Evolutionary conservation across 305 asterid genomes (phyloP).

Genomic region (Fraxinus xanthoxyloides): DNA sequence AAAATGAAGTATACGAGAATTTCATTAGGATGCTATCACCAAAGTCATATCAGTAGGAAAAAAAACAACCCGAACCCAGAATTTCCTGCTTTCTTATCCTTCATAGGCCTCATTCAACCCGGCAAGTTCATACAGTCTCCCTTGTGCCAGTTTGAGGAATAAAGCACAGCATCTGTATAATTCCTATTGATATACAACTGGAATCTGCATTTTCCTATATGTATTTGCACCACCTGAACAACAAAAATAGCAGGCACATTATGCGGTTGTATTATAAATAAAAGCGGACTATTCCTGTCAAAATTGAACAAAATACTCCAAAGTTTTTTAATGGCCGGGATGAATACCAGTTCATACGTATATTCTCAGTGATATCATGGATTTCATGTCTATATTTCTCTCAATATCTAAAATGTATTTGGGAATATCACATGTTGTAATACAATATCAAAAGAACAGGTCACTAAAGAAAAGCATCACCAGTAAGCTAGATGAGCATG

Average conservation of each 20-base stretch:
- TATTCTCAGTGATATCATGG: neutral
- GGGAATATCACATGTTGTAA: neutral
- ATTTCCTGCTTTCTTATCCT: neutral
- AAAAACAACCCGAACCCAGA: neutral
- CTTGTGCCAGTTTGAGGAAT: neutral
- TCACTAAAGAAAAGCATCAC: neutral
- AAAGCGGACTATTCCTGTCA: neutral
- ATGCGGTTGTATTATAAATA: neutral
- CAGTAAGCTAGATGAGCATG: neutral
- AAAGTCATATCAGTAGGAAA: neutral
- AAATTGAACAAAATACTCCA: neutral
- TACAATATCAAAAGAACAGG: neutral
- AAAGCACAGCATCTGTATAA: slow-evolving; percentile 2
- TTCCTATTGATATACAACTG: neutral
- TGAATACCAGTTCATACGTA: neutral
- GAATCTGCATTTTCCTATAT: neutral
- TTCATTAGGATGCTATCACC: neutral
- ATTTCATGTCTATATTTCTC: neutral
- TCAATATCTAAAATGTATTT: neutral
- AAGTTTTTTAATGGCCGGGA: neutral
- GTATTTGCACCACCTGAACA: neutral
- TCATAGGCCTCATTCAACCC: neutral
- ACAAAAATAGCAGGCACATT: neutral
- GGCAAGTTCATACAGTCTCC: neutral
- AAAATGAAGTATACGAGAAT: neutral